Percentiles rank a stretch among this genome's conserved stretches.
Conservation (phyloP, 305 asterid genomes). For the Rubia balearica region DNA sequence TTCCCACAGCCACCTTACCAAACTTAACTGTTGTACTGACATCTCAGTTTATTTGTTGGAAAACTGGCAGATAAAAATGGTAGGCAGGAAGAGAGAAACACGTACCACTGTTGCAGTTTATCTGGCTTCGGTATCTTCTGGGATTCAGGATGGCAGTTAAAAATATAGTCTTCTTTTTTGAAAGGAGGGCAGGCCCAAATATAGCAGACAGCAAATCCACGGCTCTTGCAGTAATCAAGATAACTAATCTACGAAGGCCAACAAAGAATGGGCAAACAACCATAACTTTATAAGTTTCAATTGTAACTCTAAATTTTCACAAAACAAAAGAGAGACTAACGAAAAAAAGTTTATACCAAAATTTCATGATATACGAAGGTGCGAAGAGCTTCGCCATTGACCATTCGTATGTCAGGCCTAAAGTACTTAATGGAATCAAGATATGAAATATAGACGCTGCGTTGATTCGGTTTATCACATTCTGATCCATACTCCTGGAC, state of each 20-base stretch:
- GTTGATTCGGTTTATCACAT: constrained; percentile 61
- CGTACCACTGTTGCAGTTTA: constrained; percentile 58
- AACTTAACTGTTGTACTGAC: background rate
- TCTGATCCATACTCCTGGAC: constrained; percentile 80
- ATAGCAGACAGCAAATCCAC: constrained; percentile 60
- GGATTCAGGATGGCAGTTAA: constrained; percentile 68
- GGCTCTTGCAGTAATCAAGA: constrained; percentile 70
- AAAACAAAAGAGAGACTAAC: background rate
- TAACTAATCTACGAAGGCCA: constrained; percentile 54
- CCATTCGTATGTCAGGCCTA: constrained; percentile 53
- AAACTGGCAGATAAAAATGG: constrained; percentile 3
- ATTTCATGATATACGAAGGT: constrained; percentile 73
- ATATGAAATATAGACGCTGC: constrained; percentile 63
- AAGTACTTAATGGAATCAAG: constrained; percentile 75
- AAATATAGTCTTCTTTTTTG: constrained; percentile 69
- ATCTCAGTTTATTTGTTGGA: background rate
- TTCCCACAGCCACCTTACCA: background rate
- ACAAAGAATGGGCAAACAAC: constrained; percentile 9
- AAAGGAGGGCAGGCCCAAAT: constrained; percentile 84
- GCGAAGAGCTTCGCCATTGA: constrained; percentile 56
- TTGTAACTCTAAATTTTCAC: background rate
- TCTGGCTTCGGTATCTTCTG: constrained; percentile 59
- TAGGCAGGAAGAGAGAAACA: constrained; percentile 5
- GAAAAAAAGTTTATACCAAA: constrained; percentile 30
- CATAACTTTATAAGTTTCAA: constrained; percentile 7